Conservation (phyloP, 306 rosid genomes). For the Corylus americana region DNA sequence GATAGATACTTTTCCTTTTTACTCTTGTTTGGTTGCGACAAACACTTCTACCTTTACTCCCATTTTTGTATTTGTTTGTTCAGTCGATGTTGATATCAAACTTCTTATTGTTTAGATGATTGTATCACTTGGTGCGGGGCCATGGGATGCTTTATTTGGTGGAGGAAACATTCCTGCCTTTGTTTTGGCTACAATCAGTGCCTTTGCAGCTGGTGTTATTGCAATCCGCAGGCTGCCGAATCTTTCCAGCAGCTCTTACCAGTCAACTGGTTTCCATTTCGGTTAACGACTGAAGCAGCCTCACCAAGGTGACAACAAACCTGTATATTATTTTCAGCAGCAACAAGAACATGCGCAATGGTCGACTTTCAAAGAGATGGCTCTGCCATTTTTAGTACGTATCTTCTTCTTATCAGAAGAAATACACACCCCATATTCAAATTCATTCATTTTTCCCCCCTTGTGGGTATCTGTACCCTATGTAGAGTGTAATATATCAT, state of each 20-base stretch:
- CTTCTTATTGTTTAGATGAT: slow-evolving; percentile 56
- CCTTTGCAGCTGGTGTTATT: slow-evolving; percentile 71
- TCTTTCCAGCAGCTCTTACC: slow-evolving; percentile 51
- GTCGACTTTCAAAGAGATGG: slow-evolving; percentile 28
- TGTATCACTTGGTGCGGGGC: slow-evolving; percentile 90
- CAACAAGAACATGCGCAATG: slow-evolving; percentile 19
- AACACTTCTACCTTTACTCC: not conserved
- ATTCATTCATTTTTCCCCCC: slow-evolving; percentile 61
- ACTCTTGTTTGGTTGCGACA: not conserved
- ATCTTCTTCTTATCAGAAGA: slow-evolving; percentile 32
- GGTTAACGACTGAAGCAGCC: slow-evolving; percentile 41
- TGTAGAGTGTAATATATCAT: slow-evolving; percentile 42
- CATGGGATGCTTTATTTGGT: slow-evolving; percentile 95
- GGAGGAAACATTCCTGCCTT: slow-evolving; percentile 94
- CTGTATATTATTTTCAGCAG: slow-evolving; percentile 32
- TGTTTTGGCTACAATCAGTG: slow-evolving; percentile 76
- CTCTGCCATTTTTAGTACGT: slow-evolving; percentile 21
- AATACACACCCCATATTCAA: slow-evolving; percentile 42
- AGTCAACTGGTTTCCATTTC: slow-evolving; percentile 72
- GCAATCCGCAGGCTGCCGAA: slow-evolving; percentile 70
- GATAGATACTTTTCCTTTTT: not conserved
- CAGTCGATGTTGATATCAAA: slow-evolving; percentile 7
- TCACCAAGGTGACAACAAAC: slow-evolving; percentile 21
- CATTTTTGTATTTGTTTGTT: not conserved
- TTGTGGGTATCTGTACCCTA: slow-evolving; percentile 45